Evolutionary conservation across 345 rosid genomes (phyloP), one percentile per base, ranked within the genome.

Genomic region (Nephelium lappaceum): DNA sequence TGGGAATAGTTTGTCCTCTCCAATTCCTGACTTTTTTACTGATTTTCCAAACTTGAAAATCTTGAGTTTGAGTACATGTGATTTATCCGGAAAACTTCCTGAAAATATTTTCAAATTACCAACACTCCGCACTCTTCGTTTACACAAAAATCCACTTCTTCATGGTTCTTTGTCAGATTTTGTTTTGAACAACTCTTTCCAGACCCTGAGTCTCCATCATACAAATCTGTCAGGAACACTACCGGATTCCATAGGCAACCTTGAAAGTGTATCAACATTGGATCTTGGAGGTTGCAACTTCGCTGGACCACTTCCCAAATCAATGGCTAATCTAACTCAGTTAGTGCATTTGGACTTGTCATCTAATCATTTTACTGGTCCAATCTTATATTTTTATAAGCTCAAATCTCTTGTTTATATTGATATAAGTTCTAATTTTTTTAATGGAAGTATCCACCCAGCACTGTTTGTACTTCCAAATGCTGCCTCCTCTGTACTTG

Each of bases 1-100:
- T 5, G 0, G 0, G 3, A 86, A 86, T 72, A 55, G 81, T 0
- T 60, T 83, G 12, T 79, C 78, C 0, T 16, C 84, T 47, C 49
- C 74, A 6, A 5, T 83, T 25, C 92, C 86, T 10, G 81, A 69
- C 0, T 76, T 85, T 83, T 71, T 86, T 18, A 75, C 82, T 23
- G 41, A 67, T 55, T 80, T 85, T 11, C 23, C 2, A n/a, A 71
- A 61, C 19, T 55, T 85, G 69, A 85, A 72, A 0, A 36, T 60
- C 31, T 72, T 88, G 74, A 0, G 10, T 0, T 79, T 88, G n/a
- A 0, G 41, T 10, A 0, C 0, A 3, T 21, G 62, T 47, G 23
- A 53, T 3, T 38, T 86, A 77, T 5, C 16, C 0, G 87, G 88
- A 70, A 36, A 0, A 43, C 38, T 86, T 11, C 84, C 89, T 5